Base-by-base conservation (phyloP, 306 rosid genomes). In the Vigna reflexopilosa region DNA sequence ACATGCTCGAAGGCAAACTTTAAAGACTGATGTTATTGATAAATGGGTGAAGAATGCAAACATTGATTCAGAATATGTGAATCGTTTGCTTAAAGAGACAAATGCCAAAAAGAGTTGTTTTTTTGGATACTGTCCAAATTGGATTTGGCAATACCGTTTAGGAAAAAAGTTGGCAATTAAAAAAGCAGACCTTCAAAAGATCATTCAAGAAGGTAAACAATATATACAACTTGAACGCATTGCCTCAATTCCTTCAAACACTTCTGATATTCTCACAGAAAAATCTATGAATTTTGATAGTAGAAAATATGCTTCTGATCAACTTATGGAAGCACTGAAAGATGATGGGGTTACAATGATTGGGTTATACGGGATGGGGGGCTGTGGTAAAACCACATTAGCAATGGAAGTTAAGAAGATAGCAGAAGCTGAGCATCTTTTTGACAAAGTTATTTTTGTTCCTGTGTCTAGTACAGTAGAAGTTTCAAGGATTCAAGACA, bases 381-480 rank as follows among this genome's bases (percentile, higher is more conserved):
- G 78, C 12, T 50, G 48, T 12, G 78, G 83, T 24, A 80, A 73
- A 80, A 80, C 84, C 12, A 73, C 80, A 0, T 13, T 80, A 57
- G 84, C 51, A 12, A 44, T 55, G 73, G 75, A 65, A 32, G 34
- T 65, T 19, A 28, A 30, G 7, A 82, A 19, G 32, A 26, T 3
- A 22, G 77, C 48, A 28, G 19, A 19, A 19, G 19, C 19, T 19
- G 32, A 58, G 13, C 64, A 34, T 2, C 7, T 47, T 1, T 82
- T 70, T 62, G 75, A 82, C 2, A 11, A 20, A 24, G 82, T 77
- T 28, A 22, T 76, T 28, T 69, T 70, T 36, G 72, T 34, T 19
- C 6, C 9, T 2, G 78, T 76, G 38, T 72, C 86, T 5, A 71
- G 28, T 4, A 54, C 9, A 12, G 20, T 48, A 0, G 50, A 77